Evolutionary conservation across 768 basidiomycete genomes (phyloP).

Genomic region (Lactarius vividus): DNA sequence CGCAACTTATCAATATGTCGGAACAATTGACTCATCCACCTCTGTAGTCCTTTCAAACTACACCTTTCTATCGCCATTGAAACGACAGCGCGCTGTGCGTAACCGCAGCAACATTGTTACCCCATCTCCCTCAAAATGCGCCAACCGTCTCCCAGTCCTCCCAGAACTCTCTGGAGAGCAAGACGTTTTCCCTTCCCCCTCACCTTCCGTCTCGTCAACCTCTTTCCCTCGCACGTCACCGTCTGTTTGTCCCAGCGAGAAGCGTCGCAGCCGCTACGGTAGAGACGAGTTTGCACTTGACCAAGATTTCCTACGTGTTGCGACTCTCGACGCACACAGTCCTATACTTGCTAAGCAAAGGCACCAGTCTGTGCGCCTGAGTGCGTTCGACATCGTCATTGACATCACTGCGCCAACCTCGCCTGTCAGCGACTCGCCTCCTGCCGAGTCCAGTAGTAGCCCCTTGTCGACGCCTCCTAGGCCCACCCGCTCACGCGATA

Average conservation of each 20-base stretch:
- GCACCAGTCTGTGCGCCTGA: constrained; percentile 10
- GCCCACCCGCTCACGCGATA: background rate
- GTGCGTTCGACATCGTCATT: constrained; percentile 20
- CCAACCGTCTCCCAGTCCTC: constrained; percentile 33
- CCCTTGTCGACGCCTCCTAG: background rate
- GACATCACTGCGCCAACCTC: constrained; percentile 27
- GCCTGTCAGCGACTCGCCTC: constrained; percentile 22
- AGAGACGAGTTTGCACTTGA: constrained; percentile 29
- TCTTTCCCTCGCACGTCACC: constrained; percentile 14
- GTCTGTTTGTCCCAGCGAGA: constrained; percentile 15
- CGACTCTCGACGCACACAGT: constrained; percentile 4
- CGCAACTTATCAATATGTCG: background rate
- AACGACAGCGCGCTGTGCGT: constrained; percentile 20
- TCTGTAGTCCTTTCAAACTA: constrained; percentile 8
- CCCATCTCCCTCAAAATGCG: constrained; percentile 27
- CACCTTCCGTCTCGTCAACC: constrained; percentile 7
- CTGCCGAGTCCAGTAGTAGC: background rate
- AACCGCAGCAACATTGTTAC: constrained; percentile 12
- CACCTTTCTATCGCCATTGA: too few species aligned
- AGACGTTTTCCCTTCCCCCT: constrained; percentile 22
- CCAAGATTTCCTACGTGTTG: constrained; percentile 3
- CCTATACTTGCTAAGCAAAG: background rate
- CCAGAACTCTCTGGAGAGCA: constrained; percentile 33
- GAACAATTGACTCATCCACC: background rate
- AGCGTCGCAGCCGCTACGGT: constrained; percentile 27